Conservation (phyloP, 139 green algal genomes). For the Helicosporidium sp. region DNA sequence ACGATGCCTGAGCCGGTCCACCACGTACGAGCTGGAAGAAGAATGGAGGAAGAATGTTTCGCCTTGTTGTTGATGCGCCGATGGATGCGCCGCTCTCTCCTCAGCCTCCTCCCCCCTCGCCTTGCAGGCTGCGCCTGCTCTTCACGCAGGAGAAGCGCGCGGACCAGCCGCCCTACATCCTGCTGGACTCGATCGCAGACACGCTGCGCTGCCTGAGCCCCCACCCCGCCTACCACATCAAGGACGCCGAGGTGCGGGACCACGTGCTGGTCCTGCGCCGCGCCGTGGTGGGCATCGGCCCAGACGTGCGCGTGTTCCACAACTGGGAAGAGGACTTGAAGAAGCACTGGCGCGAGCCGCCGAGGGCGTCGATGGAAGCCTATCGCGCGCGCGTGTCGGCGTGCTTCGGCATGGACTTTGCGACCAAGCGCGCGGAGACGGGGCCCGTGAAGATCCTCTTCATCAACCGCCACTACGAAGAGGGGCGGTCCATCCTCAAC, state of each 20-base stretch:
- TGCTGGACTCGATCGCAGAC: constrained; percentile 1
- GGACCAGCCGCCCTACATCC: not conserved
- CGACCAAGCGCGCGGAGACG: not conserved
- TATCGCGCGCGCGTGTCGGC: not conserved
- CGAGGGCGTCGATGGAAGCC: not conserved
- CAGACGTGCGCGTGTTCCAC: constrained; percentile 2
- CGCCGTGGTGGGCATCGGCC: not conserved
- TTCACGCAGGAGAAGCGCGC: constrained; percentile 1
- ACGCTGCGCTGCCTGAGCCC: not conserved
- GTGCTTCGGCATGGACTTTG: constrained; percentile 3
- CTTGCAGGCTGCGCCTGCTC: constrained; percentile 1
- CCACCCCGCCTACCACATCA: not conserved
- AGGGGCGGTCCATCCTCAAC: constrained; percentile 3
- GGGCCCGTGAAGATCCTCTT: not conserved
- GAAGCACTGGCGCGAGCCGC: constrained; percentile 1
- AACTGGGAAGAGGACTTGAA: constrained; percentile 5
- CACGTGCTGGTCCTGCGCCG: not conserved
- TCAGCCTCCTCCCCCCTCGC: not conserved
- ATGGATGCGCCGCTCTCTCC: not conserved
- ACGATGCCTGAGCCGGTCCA: too few relatives aligned
- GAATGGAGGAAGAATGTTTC: too few relatives aligned
- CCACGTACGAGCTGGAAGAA: too few relatives aligned
- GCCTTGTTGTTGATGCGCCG: too few relatives aligned
- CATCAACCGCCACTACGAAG: constrained; percentile 6
- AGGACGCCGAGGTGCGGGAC: not conserved